These are phyloP conservation scores for Plantago coronopus DNA, from an alignment of 305 asterid species.

Conservation along the genomic window DNA sequence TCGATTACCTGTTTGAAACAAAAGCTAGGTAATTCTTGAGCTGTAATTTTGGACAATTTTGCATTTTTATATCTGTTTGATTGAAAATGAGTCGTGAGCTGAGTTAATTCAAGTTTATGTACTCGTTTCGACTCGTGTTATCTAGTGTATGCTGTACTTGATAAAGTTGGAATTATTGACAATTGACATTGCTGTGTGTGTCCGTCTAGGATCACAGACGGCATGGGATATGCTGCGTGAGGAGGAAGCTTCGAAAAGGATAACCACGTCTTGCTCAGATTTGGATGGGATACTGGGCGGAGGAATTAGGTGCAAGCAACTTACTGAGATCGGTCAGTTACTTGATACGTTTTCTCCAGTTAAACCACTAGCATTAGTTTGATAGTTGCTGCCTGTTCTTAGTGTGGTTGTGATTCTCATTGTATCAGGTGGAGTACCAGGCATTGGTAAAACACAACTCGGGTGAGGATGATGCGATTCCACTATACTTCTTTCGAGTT, in stretches of 20 bases:
- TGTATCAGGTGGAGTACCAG: conserved; percentile 91
- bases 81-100: background rate
- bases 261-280: conserved; percentile 81
- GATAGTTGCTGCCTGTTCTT: conserved; percentile 13
- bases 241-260: conserved; percentile 59
- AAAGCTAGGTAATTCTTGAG: background rate
- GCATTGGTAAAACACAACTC: conserved; percentile 91
- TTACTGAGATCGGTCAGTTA: conserved; percentile 86
- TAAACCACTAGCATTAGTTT: background rate
- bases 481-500: conserved; percentile 21
- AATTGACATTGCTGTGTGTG: conserved; percentile 4
- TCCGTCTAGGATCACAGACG: conserved; percentile 66
- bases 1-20: background rate
- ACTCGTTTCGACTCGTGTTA: background rate
- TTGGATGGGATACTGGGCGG: conserved; percentile 85
- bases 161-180: conserved; percentile 9
- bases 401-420: conserved; percentile 22
- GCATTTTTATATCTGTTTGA: background rate
- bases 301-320: conserved; percentile 84
- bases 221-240: conserved; percentile 95
- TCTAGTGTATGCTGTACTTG: background rate
- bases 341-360: background rate
- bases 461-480: conserved; percentile 50
- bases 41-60: background rate
- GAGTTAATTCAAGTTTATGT: too few relatives aligned